A percentile compares a stretch with the other conserved stretches of the same genome.
phyloP scores from a whole-genome alignment of 2,329 filamentous ascomycete species.

The Botrytis porri region DNA sequence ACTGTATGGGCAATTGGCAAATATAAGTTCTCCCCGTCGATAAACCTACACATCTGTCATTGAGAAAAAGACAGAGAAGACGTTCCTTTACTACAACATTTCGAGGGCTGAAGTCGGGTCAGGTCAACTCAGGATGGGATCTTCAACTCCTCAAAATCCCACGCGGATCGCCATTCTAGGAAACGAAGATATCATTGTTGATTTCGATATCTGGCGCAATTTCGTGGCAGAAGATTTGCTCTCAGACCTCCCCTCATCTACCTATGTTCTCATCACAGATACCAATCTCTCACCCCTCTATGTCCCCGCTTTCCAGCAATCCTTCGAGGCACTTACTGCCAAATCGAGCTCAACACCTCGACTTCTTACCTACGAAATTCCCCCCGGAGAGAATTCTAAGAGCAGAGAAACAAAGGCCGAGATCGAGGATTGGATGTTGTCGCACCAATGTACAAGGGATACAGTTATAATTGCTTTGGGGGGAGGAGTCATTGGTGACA shows the following conservation, averaged over 20 bases:
- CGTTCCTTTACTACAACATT: neutral
- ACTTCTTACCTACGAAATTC: conserved; percentile 80
- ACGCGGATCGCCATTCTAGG: conserved; percentile 77
- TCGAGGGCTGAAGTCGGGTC: neutral
- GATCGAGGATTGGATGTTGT: conserved; percentile 96
- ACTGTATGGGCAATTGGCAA: conserved; percentile 6
- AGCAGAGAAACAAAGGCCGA: conserved; percentile 89
- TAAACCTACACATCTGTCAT: neutral
- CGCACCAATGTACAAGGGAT: conserved; percentile 88
- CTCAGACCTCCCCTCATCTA: conserved; percentile 73
- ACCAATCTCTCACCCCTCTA: conserved; percentile 84
- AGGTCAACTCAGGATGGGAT: conserved; percentile 29
- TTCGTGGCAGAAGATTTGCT: conserved; percentile 82
- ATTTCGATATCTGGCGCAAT: conserved; percentile 83
- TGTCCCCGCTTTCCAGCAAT: conserved; percentile 69
- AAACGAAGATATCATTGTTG: conserved; percentile 85
- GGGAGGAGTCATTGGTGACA: conserved; percentile 94
- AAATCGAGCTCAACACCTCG: conserved; percentile 51
- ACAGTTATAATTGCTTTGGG: conserved; percentile 93
- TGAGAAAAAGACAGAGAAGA: neutral
- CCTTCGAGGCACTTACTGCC: conserved; percentile 52
- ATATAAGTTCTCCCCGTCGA: neutral
- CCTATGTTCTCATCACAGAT: conserved; percentile 95
- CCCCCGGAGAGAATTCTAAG: conserved; percentile 92
- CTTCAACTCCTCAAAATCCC: conserved; percentile 38